Evolutionary conservation across 208 protist species (phyloP), one percentile per base, ranked within the genome.

Genomic region (Leptomonas seymouri): DNA sequence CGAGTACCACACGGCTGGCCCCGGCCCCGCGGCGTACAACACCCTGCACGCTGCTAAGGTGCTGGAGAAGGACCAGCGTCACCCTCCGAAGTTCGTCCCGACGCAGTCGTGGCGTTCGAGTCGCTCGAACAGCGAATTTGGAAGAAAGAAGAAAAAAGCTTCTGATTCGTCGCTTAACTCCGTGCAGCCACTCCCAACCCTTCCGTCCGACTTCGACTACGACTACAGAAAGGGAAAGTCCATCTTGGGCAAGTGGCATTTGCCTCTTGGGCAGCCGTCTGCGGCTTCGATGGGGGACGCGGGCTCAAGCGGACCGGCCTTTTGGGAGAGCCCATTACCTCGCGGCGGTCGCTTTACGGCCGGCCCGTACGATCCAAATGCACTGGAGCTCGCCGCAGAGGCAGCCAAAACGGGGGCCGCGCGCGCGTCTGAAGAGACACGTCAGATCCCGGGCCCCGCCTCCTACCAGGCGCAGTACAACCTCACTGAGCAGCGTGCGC

Each of bases 141-240:
- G 49, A 9, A 27, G 44, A 12, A 66, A 67, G 65, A 63, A 60
- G 5, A 66, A 72, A 60, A 63, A 60, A 5, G 27, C 12, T 12
- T 39, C 41, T 18, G 25, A 45, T 1, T 12, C 23, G 49, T 71
- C 71, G 34, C 67, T 67, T 1, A 42, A 42, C 16, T 49, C 67
- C 12, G 34, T 49, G 36, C 74, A 54, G 50, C 15, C 42, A n/a
- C 51, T 53, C 44, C 39, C 64, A 28, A 51, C 56, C 16, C 78
- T 95, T 5, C 90, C 90, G 6, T 95, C 90, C 20, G 90, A 95
- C 55, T 95, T 95, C 74, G 85, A 91, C 68, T 85, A 84, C 61
- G 67, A 91, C 66, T 90, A 78, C 69, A 75, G 60, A 49, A 95
- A 93, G 65, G 90, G 90, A 31, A 83, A 87, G 46, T 76, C 81